phyloP scores from a whole-genome alignment of 108 stramenopile genomes.

The Cyclostephanos tholiformis region DNA sequence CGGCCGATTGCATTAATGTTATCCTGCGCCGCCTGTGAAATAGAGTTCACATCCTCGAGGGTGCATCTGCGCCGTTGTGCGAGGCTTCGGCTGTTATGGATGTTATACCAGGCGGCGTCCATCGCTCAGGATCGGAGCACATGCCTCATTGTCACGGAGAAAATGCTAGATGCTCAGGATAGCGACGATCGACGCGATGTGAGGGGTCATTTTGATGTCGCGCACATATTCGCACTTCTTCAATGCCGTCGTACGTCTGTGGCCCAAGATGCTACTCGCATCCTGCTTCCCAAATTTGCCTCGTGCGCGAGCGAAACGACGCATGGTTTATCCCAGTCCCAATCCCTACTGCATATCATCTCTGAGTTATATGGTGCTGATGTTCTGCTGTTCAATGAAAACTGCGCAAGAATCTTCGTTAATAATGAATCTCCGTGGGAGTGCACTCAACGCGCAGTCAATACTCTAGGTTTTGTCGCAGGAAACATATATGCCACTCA shows the following conservation, averaged over 20 bases:
- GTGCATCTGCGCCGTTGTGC: neutral
- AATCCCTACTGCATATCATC: constrained; percentile 1
- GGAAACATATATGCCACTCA: neutral
- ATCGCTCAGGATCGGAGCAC: constrained; percentile 43
- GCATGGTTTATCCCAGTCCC: neutral
- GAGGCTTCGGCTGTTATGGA: constrained; percentile 37
- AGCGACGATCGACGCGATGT: neutral
- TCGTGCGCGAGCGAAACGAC: neutral
- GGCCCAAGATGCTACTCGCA: constrained; percentile 15
- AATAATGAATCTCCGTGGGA: constrained; percentile 15
- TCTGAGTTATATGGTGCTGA: constrained; percentile 38
- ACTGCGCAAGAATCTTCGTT: neutral
- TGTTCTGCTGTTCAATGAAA: constrained; percentile 16
- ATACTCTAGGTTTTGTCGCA: constrained; percentile 3
- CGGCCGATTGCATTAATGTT: constrained; percentile 30
- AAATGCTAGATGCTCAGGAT: neutral
- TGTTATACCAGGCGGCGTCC: constrained; percentile 47
- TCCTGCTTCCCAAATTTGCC: neutral
- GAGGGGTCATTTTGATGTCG: constrained; percentile 3
- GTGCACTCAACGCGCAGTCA: constrained; percentile 22
- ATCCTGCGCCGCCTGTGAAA: neutral
- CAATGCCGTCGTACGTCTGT: constrained; percentile 43
- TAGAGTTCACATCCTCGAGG: constrained; percentile 1
- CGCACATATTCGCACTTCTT: constrained; percentile 40
- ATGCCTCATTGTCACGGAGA: constrained; percentile 34